A percentile compares a stretch with the other conserved stretches of the same genome.
phyloP scores from a whole-genome alignment of 2,329 filamentous ascomycete species.

The Cladosporium sp. region DNA sequence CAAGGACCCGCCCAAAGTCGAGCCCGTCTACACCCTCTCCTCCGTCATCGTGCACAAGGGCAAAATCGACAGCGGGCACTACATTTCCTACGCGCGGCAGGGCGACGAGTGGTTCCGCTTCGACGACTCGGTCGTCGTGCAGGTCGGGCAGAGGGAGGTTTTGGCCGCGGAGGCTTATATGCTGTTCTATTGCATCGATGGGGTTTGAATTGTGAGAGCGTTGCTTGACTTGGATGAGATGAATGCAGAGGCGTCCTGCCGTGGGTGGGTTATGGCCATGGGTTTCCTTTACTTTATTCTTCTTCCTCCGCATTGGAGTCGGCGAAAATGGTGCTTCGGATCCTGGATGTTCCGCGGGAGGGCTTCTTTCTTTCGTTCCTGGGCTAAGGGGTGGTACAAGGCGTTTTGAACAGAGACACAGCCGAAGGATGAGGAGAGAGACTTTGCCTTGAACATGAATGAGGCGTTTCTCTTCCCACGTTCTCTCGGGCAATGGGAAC shows the following conservation, averaged over 20 bases:
- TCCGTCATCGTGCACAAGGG: slow-evolving; percentile 92
- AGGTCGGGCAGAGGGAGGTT: slow-evolving; percentile 78
- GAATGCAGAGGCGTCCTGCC: background rate
- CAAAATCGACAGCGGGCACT: slow-evolving; percentile 88
- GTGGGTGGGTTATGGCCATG: background rate
- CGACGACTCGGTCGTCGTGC: slow-evolving; percentile 90
- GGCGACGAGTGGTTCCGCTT: slow-evolving; percentile 91
- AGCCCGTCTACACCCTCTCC: slow-evolving; percentile 79
- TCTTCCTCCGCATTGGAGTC: too few species aligned
- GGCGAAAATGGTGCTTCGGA: too few species aligned
- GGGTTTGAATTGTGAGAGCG: slow-evolving; percentile 1
- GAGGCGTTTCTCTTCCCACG: too few species aligned
- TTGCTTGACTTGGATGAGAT: background rate
- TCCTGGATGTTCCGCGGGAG: too few species aligned
- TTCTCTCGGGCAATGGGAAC: too few species aligned
- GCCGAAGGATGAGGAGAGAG: too few species aligned
- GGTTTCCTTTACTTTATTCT: too few species aligned
- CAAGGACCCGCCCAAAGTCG: slow-evolving; percentile 29
- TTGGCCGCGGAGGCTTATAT: slow-evolving; percentile 83
- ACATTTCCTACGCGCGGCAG: slow-evolving; percentile 82
- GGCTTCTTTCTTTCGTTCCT: too few species aligned
- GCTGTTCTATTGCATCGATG: slow-evolving; percentile 64
- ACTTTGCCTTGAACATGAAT: too few species aligned
- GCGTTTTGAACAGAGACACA: too few species aligned
- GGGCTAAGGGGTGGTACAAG: too few species aligned